Evolutionary conservation across 1,139 yeast species (phyloP).

Genomic region (Yamadazyma atmosphaerica): DNA sequence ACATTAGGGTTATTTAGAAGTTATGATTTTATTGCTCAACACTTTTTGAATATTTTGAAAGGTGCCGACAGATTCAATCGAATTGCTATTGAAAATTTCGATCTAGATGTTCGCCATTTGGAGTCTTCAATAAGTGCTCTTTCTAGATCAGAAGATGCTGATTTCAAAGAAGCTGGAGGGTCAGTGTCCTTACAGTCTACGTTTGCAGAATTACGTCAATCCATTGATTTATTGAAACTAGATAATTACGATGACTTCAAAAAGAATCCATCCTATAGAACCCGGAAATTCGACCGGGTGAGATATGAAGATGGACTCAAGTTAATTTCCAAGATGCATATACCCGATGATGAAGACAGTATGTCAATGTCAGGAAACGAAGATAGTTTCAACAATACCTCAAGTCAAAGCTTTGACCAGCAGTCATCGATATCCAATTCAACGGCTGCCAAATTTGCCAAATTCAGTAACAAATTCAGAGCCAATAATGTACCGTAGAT

Average conservation of each 20-base stretch:
- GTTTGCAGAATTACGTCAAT: slow-evolving; percentile 46
- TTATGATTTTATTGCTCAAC: slow-evolving; percentile 79
- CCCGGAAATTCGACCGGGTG: slow-evolving; percentile 44
- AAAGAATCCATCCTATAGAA: slow-evolving; percentile 38
- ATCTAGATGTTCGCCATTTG: slow-evolving; percentile 41
- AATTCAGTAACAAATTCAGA: slow-evolving; percentile 28
- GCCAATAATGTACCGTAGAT: slow-evolving; percentile 3
- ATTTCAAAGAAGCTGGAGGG: slow-evolving; percentile 26
- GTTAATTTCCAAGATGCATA: slow-evolving; percentile 38
- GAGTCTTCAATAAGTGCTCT: slow-evolving; percentile 38
- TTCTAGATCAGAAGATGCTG: slow-evolving; percentile 11
- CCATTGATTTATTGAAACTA: slow-evolving; percentile 41
- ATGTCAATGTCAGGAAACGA: slow-evolving; percentile 13
- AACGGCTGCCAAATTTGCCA: slow-evolving; percentile 43
- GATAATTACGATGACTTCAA: slow-evolving; percentile 42
- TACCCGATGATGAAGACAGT: slow-evolving; percentile 17
- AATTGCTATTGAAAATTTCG: slow-evolving; percentile 45
- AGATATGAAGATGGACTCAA: slow-evolving; percentile 42
- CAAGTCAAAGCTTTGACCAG: slow-evolving; percentile 22
- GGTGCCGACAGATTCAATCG: slow-evolving; percentile 43
- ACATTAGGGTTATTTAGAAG: slow-evolving; percentile 81
- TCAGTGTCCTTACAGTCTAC: slow-evolving; percentile 46
- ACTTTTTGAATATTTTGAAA: slow-evolving; percentile 62
- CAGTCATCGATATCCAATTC: slow-evolving; percentile 29
- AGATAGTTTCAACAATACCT: slow-evolving; percentile 21